Evolutionary conservation across 352 stramenopile species (phyloP), one percentile per base, ranked within the genome.

Genomic region (Elongisporangium senticosum): DNA sequence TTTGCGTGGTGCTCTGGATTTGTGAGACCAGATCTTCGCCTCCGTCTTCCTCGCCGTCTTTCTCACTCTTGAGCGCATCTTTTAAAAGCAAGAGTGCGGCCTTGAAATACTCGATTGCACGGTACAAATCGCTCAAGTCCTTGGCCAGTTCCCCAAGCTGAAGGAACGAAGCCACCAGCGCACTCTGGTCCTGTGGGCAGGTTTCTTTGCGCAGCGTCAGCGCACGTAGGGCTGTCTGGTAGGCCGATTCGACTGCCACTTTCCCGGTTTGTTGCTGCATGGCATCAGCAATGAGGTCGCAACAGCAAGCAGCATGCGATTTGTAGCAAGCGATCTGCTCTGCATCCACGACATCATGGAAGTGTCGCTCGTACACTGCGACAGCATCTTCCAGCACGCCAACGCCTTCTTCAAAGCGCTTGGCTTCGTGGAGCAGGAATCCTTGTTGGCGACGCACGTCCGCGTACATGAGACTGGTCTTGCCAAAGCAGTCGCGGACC

Each of bases 361-460:
- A 72, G 43, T 79, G 61, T 7, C 59, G 67, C 37, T 88, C 77
- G 56, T 89, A 89, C 2, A 88, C 61, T 13, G 59, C 61, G 19
- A 85, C 62, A 0, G 75, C 69, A 15, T 91, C 82, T 61, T 89
- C 75, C 13, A 87, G 53, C 0, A 91, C 58, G 1, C 68, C 70
- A 7, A 74, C 59, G 7, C 73, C 69, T 43, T 81, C 66, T 10
- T 83, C 71, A 14, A n/a, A 43, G 8, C 37, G 15, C 7, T 8
- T 54, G 24, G 53, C 49, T 39, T 61, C 24, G 5, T 65, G 48
- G 20, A 89, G 68, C 1, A 83, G 10, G 17, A 62, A 49, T 0
- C 71, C 82, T 62, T 89, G 77, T 23, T 71, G 53, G 11, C 65
- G 68, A 20, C 74, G 68, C 1, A 83, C 60, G 14, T 87, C 69